Conservation (phyloP, 441 rosid genomes). For the Caryocar brasiliense region DNA sequence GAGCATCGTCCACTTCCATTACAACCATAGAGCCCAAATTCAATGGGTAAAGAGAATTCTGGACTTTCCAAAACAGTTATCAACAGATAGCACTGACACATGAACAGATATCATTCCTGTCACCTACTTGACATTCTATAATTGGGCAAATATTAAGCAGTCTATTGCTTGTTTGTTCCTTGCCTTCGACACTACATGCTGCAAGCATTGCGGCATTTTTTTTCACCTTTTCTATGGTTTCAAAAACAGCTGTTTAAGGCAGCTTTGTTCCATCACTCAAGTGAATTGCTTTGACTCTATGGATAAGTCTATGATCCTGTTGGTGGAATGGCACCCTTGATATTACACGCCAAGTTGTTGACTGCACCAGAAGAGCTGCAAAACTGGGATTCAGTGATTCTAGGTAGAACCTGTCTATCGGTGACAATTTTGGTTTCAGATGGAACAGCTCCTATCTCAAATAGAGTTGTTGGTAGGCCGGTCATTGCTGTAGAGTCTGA, state of each 20-base stretch:
- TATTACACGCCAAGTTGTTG: constrained; percentile 11
- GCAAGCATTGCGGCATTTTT: not conserved
- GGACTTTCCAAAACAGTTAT: too few relatives aligned
- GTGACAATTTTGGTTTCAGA: constrained; percentile 8
- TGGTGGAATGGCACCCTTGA: constrained; percentile 12
- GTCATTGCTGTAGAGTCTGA: not conserved
- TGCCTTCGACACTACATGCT: not conserved
- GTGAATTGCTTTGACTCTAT: not conserved
- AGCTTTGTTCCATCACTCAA: not conserved
- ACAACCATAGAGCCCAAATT: too few relatives aligned
- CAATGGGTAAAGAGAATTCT: too few relatives aligned
- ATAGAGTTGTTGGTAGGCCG: not conserved
- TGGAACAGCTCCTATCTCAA: constrained; percentile 7
- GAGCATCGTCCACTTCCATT: too few relatives aligned
- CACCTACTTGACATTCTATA: not conserved
- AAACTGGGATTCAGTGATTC: constrained; percentile 10
- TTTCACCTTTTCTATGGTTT: not conserved
- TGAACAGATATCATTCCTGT: not conserved
- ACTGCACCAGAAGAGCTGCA: constrained; percentile 16
- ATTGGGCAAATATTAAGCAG: not conserved
- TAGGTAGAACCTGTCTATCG: constrained; percentile 12
- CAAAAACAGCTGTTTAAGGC: not conserved
- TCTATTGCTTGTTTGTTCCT: constrained; percentile 6
- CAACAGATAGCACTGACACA: too few relatives aligned
- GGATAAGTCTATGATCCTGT: constrained; percentile 17